phyloP scores from a whole-genome alignment of 306 rosid species.

The Fragaria nilgerrensis region DNA sequence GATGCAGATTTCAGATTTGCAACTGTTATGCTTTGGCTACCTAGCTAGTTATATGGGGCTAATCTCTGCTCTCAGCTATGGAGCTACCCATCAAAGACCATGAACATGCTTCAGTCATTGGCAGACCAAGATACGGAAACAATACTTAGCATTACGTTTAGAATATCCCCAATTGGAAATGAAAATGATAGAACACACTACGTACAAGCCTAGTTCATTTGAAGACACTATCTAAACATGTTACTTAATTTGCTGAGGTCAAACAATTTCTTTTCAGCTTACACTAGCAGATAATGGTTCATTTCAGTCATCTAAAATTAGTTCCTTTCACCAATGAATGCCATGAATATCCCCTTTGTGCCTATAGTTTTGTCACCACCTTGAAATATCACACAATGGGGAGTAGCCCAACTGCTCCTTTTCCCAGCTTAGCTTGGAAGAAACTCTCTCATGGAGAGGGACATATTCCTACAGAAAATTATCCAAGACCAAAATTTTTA shows the following conservation, averaged over 20 bases:
- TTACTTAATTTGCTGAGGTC: conserved; percentile 23
- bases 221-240: conserved; percentile 24
- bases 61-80: background rate
- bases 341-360: conserved; percentile 18
- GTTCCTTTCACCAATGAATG: conserved; percentile 22
- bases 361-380: conserved; percentile 38
- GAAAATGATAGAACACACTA: background rate
- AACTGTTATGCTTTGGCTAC: background rate
- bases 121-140: too few relatives aligned
- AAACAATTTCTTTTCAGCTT: conserved; percentile 26
- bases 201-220: background rate
- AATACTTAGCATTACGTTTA: too few relatives aligned
- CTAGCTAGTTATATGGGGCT: background rate
- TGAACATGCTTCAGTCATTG: background rate
- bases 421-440: conserved; percentile 92
- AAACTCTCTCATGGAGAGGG: conserved; percentile 87
- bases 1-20: background rate
- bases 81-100: background rate
- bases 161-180: background rate
- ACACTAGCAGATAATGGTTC: conserved; percentile 29
- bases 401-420: conserved; percentile 51
- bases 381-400: conserved; percentile 43
- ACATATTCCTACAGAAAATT: conserved; percentile 56
- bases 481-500: background rate
- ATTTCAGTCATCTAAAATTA: conserved; percentile 45